Evolutionary conservation across 176 grass and related monocot species (phyloP).

Genomic region (Oryza officinalis): DNA sequence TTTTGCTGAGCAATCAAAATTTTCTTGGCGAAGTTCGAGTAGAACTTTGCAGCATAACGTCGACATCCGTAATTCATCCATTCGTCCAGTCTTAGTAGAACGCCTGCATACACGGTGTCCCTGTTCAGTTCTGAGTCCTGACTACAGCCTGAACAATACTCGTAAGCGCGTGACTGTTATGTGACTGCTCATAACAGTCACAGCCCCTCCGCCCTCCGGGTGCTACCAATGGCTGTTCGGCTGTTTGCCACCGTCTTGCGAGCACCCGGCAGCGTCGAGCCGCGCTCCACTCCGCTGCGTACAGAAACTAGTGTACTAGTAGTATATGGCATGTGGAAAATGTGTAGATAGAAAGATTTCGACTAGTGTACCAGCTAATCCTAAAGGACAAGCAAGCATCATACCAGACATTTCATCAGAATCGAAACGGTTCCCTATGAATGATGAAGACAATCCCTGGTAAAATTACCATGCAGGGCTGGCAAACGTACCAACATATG

Average conservation of each 20-base stretch:
- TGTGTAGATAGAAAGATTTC: not conserved
- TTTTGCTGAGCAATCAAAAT: not conserved
- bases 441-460: not conserved
- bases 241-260: too few species aligned
- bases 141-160: too few species aligned
- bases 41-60: not conserved
- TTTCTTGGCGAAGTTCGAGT: not conserved
- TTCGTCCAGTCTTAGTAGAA: not conserved
- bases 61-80: not conserved
- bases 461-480: not conserved
- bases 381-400: not conserved
- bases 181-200: too few species aligned
- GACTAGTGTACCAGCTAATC: not conserved
- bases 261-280: too few species aligned
- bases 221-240: too few species aligned
- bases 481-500: not conserved
- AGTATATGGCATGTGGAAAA: not conserved
- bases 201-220: too few species aligned
- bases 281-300: too few species aligned
- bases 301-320: not conserved
- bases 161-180: too few species aligned
- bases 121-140: too few species aligned
- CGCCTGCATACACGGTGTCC: too few species aligned
- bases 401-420: not conserved
- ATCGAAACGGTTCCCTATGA: not conserved